These are phyloP conservation scores for Trichoderma harzianum DNA, from an alignment of 2,329 filamentous ascomycete genomes.

Conservation along the genomic window DNA sequence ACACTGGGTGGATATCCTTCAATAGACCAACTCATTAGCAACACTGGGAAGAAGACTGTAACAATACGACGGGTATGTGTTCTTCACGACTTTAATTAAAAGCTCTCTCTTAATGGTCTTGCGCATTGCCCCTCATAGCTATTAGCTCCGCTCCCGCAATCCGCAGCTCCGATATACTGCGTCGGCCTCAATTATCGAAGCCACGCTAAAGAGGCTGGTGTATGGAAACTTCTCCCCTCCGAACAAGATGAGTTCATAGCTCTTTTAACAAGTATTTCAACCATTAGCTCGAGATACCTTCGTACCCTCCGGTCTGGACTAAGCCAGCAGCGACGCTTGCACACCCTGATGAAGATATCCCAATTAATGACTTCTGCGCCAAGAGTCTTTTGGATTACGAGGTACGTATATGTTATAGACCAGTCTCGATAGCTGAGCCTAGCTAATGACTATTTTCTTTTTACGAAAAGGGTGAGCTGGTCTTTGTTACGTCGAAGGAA, in stretches of 20 bases:
- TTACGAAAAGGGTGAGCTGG: not conserved
- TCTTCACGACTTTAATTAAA: not conserved
- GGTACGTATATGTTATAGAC: not conserved
- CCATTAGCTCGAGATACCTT: not conserved
- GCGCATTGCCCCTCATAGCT: not conserved
- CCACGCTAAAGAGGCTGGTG: slow-evolving; percentile 26
- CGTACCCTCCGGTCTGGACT: not conserved
- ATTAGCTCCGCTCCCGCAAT: not conserved
- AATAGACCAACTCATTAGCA: not conserved
- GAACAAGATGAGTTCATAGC: not conserved
- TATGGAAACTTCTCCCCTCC: not conserved
- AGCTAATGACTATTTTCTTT: not conserved
- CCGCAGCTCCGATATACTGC: slow-evolving; percentile 24
- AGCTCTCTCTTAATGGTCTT: not conserved
- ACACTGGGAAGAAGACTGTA: not conserved
- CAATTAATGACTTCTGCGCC: not conserved
- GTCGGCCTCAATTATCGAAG: slow-evolving; percentile 28
- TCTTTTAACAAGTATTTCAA: not conserved
- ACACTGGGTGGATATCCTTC: not conserved
- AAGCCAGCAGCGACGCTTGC: not conserved
- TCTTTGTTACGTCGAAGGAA: not conserved
- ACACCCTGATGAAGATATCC: not conserved
- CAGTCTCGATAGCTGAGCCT: not conserved
- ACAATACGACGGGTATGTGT: not conserved
- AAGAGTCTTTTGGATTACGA: not conserved